A percentile compares a stretch with the other conserved stretches of the same genome.
Conservation (phyloP, 1,284 basidiomycete genomes). For the Crocinoboletus sp. region DNA sequence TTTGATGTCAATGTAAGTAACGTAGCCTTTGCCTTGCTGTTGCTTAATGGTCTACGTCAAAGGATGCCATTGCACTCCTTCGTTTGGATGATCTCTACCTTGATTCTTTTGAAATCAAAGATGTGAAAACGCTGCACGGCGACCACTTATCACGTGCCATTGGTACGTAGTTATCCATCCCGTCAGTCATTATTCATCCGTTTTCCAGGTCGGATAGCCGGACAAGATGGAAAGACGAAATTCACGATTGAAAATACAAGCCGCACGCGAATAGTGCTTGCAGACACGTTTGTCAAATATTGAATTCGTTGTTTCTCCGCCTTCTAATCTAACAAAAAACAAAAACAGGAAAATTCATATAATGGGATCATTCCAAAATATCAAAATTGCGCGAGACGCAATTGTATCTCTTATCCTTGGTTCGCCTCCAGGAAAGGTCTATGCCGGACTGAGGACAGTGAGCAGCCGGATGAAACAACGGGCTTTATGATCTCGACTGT, state of each 20-base stretch:
- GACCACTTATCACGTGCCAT: conserved; percentile 97
- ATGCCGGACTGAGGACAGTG: conserved; percentile 86
- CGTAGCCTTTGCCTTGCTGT: neutral
- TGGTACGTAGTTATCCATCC: conserved; percentile 43
- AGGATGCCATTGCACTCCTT: conserved; percentile 95
- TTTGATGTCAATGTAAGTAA: conserved; percentile 84
- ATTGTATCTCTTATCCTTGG: conserved; percentile 95
- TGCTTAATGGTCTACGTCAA: conserved; percentile 5
- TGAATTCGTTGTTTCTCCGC: neutral
- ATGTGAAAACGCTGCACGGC: conserved; percentile 96
- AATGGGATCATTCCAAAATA: conserved; percentile 93
- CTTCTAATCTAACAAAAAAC: conserved; percentile 5
- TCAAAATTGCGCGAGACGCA: conserved; percentile 95
- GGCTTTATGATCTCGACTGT: conserved; percentile 44
- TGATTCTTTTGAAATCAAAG: conserved; percentile 98
- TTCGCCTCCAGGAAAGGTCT: conserved; percentile 96
- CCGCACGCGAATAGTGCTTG: conserved; percentile 93
- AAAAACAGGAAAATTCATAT: conserved; percentile 95
- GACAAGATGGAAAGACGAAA: conserved; percentile 97
- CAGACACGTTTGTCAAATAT: conserved; percentile 75
- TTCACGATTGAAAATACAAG: conserved; percentile 98
- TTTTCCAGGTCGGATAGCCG: conserved; percentile 83
- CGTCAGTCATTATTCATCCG: conserved; percentile 2
- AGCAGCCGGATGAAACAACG: conserved; percentile 93
- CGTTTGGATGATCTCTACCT: conserved; percentile 96